phyloP scores from a whole-genome alignment of 805 yeast species.

The Starmerella potacharoeniae region DNA sequence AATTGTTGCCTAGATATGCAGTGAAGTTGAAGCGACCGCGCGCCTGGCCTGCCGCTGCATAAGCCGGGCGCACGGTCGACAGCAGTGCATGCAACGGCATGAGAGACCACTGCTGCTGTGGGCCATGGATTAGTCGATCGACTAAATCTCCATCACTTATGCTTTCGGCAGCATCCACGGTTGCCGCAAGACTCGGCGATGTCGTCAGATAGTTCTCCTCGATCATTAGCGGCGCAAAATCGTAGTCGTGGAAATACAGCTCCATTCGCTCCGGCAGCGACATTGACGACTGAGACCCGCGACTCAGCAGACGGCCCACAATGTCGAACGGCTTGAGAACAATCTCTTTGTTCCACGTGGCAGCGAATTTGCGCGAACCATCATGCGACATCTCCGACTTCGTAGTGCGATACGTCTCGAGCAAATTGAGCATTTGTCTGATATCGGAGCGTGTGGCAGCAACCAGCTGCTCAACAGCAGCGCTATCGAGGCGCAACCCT shows the following conservation, averaged over 20 bases:
- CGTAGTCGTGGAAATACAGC: conserved; percentile 86
- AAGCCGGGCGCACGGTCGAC: conserved; percentile 72
- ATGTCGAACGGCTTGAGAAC: conserved; percentile 88
- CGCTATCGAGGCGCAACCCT: conserved; percentile 65
- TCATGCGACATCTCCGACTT: conserved; percentile 49
- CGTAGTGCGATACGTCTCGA: conserved; percentile 74
- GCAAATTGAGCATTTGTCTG: conserved; percentile 80
- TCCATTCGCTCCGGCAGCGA: conserved; percentile 73
- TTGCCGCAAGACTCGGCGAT: conserved; percentile 43
- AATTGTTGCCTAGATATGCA: conserved; percentile 80
- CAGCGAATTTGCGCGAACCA: conserved; percentile 51
- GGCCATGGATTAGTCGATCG: conserved; percentile 70
- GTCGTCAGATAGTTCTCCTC: conserved; percentile 82
- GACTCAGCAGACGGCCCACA: conserved; percentile 48
- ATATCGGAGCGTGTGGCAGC: conserved; percentile 82
- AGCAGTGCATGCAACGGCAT: conserved; percentile 82
- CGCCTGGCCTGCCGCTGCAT: conserved; percentile 56
- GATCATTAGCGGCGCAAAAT: conserved; percentile 87
- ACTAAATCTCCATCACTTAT: conserved; percentile 78
- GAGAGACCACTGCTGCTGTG: conserved; percentile 89
- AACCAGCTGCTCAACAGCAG: conserved; percentile 71
- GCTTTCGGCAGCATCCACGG: conserved; percentile 72
- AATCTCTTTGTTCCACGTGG: conserved; percentile 81
- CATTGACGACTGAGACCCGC: conserved; percentile 20
- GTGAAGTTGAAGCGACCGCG: conserved; percentile 67